phyloP scores from a whole-genome alignment of 1,284 basidiomycete species.

The Chalciporus sp. region DNA sequence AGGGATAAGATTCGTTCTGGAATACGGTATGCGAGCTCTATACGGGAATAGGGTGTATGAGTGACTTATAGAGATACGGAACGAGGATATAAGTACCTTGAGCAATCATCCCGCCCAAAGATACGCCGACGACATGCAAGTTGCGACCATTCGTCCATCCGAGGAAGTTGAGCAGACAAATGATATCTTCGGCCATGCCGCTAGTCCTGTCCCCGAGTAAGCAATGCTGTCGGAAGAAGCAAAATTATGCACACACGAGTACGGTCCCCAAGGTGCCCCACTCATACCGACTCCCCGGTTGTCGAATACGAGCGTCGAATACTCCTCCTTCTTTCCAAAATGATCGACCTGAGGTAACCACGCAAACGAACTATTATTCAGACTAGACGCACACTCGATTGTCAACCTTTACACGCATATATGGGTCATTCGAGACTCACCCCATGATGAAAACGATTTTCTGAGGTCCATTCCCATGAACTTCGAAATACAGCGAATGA shows the following conservation, averaged over 20 bases:
- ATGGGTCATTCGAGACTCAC: constrained; percentile 20
- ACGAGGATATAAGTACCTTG: constrained; percentile 50
- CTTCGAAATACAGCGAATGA: constrained; percentile 77
- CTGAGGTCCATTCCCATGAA: constrained; percentile 65
- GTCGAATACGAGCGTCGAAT: constrained; percentile 80
- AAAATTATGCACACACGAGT: constrained; percentile 43
- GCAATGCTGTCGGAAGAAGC: background rate
- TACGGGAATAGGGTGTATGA: background rate
- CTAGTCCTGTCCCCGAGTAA: constrained; percentile 47
- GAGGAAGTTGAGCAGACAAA: constrained; percentile 70
- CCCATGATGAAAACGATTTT: constrained; percentile 78
- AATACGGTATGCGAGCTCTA: constrained; percentile 69
- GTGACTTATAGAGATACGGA: background rate
- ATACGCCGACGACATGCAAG: constrained; percentile 78
- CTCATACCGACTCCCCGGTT: constrained; percentile 87
- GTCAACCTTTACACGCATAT: background rate
- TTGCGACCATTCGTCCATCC: constrained; percentile 68
- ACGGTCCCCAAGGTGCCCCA: constrained; percentile 70
- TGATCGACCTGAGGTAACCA: constrained; percentile 65
- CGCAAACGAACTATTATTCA: constrained; percentile 64
- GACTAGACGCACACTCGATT: constrained; percentile 28
- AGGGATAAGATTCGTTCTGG: constrained; percentile 70
- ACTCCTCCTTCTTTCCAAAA: constrained; percentile 51
- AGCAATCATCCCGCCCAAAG: constrained; percentile 87
- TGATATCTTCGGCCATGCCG: constrained; percentile 78